Evolutionary conservation across 345 rosid genomes (phyloP), one percentile per base, ranked within the genome.

Genomic region (Boechera stricta): DNA sequence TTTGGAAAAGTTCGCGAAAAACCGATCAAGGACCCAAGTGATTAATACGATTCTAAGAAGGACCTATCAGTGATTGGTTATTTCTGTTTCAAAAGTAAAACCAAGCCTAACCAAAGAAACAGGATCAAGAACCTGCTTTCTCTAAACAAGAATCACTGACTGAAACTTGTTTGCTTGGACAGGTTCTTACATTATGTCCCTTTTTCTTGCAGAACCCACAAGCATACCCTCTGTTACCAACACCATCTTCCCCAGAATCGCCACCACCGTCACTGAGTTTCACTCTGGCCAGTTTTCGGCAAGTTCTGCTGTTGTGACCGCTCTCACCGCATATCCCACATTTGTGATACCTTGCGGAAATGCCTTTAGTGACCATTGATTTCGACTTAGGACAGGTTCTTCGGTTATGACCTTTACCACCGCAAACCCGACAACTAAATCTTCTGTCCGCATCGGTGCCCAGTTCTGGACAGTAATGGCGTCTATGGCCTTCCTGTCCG

Each of bases 401-500:
- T 83, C 83, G 79, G 87, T 94, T 94, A 79, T 94, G 98, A 56
- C 97, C 97, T 81, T 78, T 89, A 58, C 74, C 85, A 29, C 97
- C 90, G 45, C 98, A 94, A 61, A 83, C 68, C 29, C 88, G 76
- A 68, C 98, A 94, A 67, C 82, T 79, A 79, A 84, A 90, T 73
- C 82, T 86, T 77, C 84, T 74, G 39, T 87, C 91, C 4, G 44
- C 60, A 4, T 47, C 51, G 64, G 80, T 73, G 64, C 82, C 80
- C 60, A 87, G 81, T 68, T 90, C 92, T 6, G 98, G 97, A 77
- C 97, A 94, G 80, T 94, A 94, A 83, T 85, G 82, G 62, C 84
- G 84, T 74, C 98, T 87, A 60, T 94, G 98, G n/a, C 97, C 97
- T 85, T 90, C 93, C 0, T 90, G 80, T 51, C 98, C 92, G 21